Evolutionary conservation across 306 rosid genomes (phyloP).

Genomic region (Cajanus cajan): DNA sequence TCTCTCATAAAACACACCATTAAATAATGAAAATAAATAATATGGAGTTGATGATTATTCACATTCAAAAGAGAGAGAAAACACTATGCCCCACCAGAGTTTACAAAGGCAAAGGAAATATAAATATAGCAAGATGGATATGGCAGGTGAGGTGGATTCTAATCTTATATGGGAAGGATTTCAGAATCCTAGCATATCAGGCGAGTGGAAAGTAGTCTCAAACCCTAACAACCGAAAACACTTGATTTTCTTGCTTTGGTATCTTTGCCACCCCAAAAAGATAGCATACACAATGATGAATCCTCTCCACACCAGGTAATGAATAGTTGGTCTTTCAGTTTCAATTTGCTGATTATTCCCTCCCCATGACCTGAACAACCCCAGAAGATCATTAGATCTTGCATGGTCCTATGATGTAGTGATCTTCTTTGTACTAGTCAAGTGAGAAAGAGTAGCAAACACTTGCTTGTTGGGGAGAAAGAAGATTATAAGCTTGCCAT

Average conservation of each 20-base stretch:
- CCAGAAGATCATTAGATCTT: conserved; percentile 38
- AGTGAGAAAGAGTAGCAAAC: background rate
- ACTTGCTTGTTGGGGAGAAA: background rate
- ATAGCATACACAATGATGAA: conserved; percentile 26
- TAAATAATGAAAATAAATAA: background rate
- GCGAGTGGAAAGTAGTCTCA: conserved; percentile 13
- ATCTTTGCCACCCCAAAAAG: conserved; percentile 26
- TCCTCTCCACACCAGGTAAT: conserved; percentile 37
- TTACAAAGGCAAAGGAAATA: background rate
- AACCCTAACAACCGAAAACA: conserved; percentile 46
- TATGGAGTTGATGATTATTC: background rate
- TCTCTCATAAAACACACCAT: no score
- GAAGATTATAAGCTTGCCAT: background rate
- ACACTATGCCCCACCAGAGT: conserved; percentile 27
- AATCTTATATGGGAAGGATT: conserved; percentile 29
- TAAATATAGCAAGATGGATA: conserved; percentile 11
- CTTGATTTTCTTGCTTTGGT: conserved; percentile 12
- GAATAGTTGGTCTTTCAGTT: conserved; percentile 37
- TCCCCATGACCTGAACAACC: conserved; percentile 21
- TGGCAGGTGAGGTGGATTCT: conserved; percentile 29
- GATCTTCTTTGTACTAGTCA: background rate
- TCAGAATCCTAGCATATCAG: conserved; percentile 37
- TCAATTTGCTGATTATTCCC: conserved; percentile 29
- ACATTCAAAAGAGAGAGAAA: conserved; percentile 21
- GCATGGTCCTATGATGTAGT: conserved; percentile 17